These are phyloP conservation scores for Rubroshorea leprosula DNA, from an alignment of 345 rosid species.

Conservation along the genomic window DNA sequence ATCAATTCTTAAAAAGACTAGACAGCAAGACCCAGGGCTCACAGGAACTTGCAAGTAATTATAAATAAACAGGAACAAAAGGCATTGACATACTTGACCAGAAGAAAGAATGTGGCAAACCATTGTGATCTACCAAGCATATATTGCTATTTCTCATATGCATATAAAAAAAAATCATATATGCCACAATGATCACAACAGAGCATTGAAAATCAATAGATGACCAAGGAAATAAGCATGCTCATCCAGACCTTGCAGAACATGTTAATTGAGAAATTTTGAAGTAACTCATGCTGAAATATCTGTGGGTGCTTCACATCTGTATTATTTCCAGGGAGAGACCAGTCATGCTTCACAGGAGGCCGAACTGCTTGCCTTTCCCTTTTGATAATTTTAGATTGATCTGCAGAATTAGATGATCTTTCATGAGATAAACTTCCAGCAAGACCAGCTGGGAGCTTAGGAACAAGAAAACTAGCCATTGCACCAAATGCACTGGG, in stretches of 20 bases:
- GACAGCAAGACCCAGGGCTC: not conserved
- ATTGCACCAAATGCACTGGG: slow-evolving; percentile 91
- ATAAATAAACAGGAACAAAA: not conserved
- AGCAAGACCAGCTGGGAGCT: slow-evolving; percentile 79
- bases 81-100: not conserved
- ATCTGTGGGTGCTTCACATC: slow-evolving; percentile 77
- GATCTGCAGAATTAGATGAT: slow-evolving; percentile 47
- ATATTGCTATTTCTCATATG: not conserved
- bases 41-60: not conserved
- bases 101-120: not conserved
- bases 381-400: slow-evolving; percentile 55
- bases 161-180: too few relatives aligned
- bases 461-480: slow-evolving; percentile 99
- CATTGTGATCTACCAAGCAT: slow-evolving; percentile 1
- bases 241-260: slow-evolving; percentile 81
- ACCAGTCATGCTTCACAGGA: slow-evolving; percentile 94
- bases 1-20: not conserved
- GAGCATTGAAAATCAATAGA: not conserved
- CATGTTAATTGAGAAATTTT: slow-evolving; percentile 87
- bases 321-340: slow-evolving; percentile 63
- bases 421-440: slow-evolving; percentile 68
- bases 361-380: slow-evolving; percentile 91
- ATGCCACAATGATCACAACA: not conserved
- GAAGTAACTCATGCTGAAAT: slow-evolving; percentile 98
- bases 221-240: not conserved